These are phyloP conservation scores for Cutaneotrichosporon arboriforme DNA, from an alignment of 1,284 basidiomycete species.

Conservation along the genomic window DNA sequence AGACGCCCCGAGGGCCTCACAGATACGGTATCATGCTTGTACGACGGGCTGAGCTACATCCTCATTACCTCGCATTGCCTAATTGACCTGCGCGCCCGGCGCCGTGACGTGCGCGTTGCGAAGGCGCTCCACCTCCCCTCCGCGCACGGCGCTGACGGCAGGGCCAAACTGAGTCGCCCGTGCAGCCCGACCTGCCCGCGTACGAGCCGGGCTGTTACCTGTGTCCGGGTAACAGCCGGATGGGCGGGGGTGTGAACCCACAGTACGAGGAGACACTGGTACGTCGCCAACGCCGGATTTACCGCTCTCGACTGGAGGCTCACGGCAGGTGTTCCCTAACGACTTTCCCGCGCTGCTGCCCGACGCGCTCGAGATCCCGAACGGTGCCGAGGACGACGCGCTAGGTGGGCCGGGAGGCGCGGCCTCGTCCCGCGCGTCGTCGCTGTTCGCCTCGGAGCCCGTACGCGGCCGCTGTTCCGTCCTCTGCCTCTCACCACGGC, in stretches of 20 bases:
- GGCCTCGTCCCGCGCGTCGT: conserved; percentile 51
- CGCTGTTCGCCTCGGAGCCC: conserved; percentile 64
- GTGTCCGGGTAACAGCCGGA: conserved; percentile 81
- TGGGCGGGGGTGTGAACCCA: conserved; percentile 67
- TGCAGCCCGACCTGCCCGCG: conserved; percentile 55
- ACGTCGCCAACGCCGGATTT: too few species aligned
- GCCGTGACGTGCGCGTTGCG: too few species aligned
- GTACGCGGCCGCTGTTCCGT: conserved; percentile 84
- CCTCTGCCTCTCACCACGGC: conserved; percentile 79
- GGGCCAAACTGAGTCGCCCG: conserved; percentile 70
- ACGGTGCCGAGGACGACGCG: too few species aligned
- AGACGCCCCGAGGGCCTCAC: too few species aligned
- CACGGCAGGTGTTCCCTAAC: conserved; percentile 60
- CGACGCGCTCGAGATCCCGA: conserved; percentile 12
- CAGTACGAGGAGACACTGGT: conserved; percentile 63
- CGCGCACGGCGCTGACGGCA: conserved; percentile 55
- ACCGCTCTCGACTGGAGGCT: not conserved
- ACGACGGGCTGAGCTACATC: too few species aligned
- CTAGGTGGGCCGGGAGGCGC: conserved; percentile 19
- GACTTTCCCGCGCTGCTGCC: conserved; percentile 80
- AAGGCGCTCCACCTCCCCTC: too few species aligned
- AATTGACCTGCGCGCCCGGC: too few species aligned
- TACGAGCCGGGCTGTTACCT: conserved; percentile 82
- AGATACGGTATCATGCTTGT: too few species aligned
- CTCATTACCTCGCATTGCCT: too few species aligned